phyloP scores from a whole-genome alignment of 2,329 filamentous ascomycete genomes.

The Ophiostoma pallidulum region DNA sequence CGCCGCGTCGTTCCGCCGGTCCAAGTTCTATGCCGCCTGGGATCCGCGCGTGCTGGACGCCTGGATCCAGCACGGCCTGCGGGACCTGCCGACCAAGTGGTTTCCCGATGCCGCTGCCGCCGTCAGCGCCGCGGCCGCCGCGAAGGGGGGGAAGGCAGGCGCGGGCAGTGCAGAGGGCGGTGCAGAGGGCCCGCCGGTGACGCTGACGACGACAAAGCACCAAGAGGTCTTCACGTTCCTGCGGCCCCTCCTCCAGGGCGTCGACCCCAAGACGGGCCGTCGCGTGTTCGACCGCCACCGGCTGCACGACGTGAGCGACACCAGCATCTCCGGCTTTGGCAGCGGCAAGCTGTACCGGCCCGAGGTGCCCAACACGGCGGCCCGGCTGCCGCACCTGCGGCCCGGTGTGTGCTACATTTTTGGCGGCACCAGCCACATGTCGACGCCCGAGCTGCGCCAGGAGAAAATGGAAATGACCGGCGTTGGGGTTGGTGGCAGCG shows the following conservation, averaged over 20 bases:
- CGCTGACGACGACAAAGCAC: conserved; percentile 72
- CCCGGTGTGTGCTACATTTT: conserved; percentile 63
- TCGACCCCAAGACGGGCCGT: conserved; percentile 26
- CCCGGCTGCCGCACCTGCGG: conserved; percentile 48
- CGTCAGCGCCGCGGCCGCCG: neutral
- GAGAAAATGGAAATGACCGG: conserved; percentile 58
- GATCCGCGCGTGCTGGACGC: conserved; percentile 67
- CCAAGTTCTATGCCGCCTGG: conserved; percentile 73
- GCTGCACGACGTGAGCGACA: conserved; percentile 37
- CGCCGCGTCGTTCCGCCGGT: conserved; percentile 53
- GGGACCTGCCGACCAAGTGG: conserved; percentile 56
- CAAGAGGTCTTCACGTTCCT: conserved; percentile 78
- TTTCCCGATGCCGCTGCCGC: conserved; percentile 33
- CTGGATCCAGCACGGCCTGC: conserved; percentile 66
- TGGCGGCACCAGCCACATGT: conserved; percentile 50
- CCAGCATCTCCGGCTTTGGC: conserved; percentile 24
- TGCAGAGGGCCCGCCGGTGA: conserved; percentile 36
- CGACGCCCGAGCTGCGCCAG: conserved; percentile 37
- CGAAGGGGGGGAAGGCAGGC: conserved; percentile 25
- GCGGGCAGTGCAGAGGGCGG: neutral
- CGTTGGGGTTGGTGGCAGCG: conserved; percentile 55
- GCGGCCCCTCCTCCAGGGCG: conserved; percentile 46
- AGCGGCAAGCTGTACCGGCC: conserved; percentile 56
- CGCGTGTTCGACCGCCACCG: conserved; percentile 31
- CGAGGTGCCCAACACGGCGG: conserved; percentile 49